Percentiles rank a stretch among this genome's conserved stretches.
Conservation (phyloP, 768 basidiomycete species). For the Lyophyllum semitale region DNA sequence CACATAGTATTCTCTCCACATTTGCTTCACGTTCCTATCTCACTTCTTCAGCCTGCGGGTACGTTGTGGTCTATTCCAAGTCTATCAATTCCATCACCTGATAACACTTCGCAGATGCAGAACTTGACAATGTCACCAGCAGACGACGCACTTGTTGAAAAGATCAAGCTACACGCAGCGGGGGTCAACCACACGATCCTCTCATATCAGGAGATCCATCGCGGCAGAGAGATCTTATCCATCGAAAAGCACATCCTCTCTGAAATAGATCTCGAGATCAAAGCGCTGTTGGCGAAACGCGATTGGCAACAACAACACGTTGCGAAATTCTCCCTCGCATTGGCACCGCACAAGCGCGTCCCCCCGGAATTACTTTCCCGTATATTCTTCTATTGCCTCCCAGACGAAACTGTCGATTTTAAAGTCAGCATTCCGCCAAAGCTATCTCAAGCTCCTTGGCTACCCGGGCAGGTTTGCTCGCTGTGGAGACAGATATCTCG, state of each 20-base stretch:
- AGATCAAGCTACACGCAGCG: no score
- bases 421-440: neutral
- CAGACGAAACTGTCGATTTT: neutral
- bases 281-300: neutral
- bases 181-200: no score
- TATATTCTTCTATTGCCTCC: constrained; percentile 10
- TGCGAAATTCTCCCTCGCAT: neutral
- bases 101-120: no score
- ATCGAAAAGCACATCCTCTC: constrained; percentile 2
- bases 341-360: constrained; percentile 14
- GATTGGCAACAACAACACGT: constrained; percentile 6
- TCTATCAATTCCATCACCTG: no score
- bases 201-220: constrained; percentile 5
- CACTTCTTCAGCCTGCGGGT: no score
- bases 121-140: no score
- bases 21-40: no score
- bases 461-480: neutral
- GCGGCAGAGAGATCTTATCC: neutral
- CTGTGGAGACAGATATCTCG: neutral
- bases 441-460: neutral
- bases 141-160: no score
- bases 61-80: no score
- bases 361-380: constrained; percentile 9
- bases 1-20: no score
- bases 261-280: constrained; percentile 1